phyloP scores from a whole-genome alignment of 225 moss, liverwort and hornwort species.

The Ulota crispa region DNA sequence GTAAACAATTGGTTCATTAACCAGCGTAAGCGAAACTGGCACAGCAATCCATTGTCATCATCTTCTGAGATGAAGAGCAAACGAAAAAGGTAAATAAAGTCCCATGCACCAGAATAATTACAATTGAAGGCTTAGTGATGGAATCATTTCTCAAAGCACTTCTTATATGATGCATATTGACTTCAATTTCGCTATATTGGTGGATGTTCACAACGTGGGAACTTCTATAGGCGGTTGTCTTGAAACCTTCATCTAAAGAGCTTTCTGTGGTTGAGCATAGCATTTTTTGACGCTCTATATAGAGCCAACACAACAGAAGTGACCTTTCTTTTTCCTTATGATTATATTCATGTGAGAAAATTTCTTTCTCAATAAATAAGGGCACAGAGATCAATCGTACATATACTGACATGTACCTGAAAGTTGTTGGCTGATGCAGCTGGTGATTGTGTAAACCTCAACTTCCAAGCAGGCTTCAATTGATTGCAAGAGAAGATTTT shows the following conservation, averaged over 20 bases:
- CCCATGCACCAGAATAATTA: neutral
- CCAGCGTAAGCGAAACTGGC: conserved; percentile 86
- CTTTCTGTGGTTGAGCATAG: neutral
- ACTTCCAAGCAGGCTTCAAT: conserved; percentile 11
- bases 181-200: too few relatives aligned
- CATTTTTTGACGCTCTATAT: neutral
- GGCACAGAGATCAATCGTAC: neutral
- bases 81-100: conserved; percentile 32
- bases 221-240: neutral
- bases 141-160: neutral
- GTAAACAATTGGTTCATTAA: conserved; percentile 92
- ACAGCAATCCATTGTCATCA: conserved; percentile 63
- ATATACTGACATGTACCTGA: neutral
- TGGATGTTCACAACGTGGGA: neutral
- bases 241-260: neutral
- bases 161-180: neutral
- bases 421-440: conserved; percentile 15
- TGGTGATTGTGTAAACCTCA: conserved; percentile 25
- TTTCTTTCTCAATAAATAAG: neutral
- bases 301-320: too few relatives aligned
- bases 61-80: conserved; percentile 56
- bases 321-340: neutral
- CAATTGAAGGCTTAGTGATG: neutral
- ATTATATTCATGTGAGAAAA: neutral
- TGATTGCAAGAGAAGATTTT: neutral